Base-by-base conservation (phyloP, 2,329 filamentous ascomycete genomes). In the Tolypocladium tropicale region DNA sequence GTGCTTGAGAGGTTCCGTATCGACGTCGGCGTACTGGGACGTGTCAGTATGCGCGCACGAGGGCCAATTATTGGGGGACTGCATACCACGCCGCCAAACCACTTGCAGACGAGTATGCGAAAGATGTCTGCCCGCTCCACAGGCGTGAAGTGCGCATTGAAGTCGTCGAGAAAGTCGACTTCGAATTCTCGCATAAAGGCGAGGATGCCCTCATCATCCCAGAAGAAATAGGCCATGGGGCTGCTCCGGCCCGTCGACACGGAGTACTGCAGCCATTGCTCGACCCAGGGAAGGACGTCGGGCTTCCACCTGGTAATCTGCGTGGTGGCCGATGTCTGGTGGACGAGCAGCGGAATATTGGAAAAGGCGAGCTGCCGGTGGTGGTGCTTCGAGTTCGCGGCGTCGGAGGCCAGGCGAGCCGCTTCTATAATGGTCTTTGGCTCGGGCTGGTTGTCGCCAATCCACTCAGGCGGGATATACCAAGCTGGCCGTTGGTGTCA, bases 201-300 rank as follows among this genome's bases (percentile, higher is more conserved):
- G 36, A 50, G 33, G 21, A 64, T 61, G 2, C 63, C 63, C 0
- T 58, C 53, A 33, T 65, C 60, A 11, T 58, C 55, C 63, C 63
- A 65, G 53, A 63, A 61, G 36, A 65, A 62, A 36, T 65, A 65
- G 16, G 63, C 61, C 62, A 65, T 65, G 34, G 59, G 52, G 10
- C 54, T 48, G 33, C 32, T 54, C 7, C 37, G 53, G 11, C 58
- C 52, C 25, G 56, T 33, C 28, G 56, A 39, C 2, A 59, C 36
- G 25, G 60, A 50, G 50, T 59, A 58, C 14, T 37, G 52, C 25
- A 65, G 60, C 62, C 63, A 65, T 50, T 56, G 56, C 55, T 65
- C 62, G 25, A 65, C 55, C 50, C 60, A 65, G 12, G 55, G 53
- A 5, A 65, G 53, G 6, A 64, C 39, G 10, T 59, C 50, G 28